Base-by-base conservation (phyloP, 2,329 filamentous ascomycete species). In the Ceratocystiopsis sp. region DNA sequence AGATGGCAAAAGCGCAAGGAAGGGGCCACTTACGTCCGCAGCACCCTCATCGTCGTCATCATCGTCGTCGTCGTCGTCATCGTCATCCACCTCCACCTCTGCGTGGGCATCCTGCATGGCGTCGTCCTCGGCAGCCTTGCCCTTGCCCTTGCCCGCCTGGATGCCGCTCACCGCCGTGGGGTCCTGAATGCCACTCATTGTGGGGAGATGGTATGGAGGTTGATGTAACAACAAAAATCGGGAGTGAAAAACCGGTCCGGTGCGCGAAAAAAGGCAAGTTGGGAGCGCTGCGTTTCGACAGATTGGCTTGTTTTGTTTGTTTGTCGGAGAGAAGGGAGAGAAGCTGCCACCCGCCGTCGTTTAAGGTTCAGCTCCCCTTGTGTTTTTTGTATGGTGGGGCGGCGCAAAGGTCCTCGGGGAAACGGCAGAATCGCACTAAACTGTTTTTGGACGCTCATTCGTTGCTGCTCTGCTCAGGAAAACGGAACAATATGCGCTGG, bases 21-120 rank as follows among this genome's bases (percentile, higher is more conserved):
- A 29, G n/a, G 16, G n/a, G 14, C 4, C 13, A n/a, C 54, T 48
- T 42, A 59, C 57, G 47, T 59, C 57, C 11, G 53, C 53, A 21
- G 35, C 48, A 15, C 51, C 50, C n/a, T 54, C 53, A 13, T 69
- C 71, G 37, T 71, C 75, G 41, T 80, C 80, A 36, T 87, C 82
- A 17, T 80, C 77, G 43, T 74, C 75, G 19, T 84, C 80, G 1
- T 84, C 74, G 25, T 80, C 80, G 37, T 87, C 82, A 15, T 80
- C 77, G 42, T 75, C 76, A 16, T 84, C 80, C 52, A 84, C 73
- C 17, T 68, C 71, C 37, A 69, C 75, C 42, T 79, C 79, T 42
- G 86, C 80, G 18, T 78, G 76, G 57, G 70, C 69, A 56, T 75
- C 64, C 53, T 81, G 75, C 51, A 76, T 65, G 37, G 61, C 60